phyloP scores from a whole-genome alignment of 495 filamentous ascomycete genomes.

The Xylaria scruposa region DNA sequence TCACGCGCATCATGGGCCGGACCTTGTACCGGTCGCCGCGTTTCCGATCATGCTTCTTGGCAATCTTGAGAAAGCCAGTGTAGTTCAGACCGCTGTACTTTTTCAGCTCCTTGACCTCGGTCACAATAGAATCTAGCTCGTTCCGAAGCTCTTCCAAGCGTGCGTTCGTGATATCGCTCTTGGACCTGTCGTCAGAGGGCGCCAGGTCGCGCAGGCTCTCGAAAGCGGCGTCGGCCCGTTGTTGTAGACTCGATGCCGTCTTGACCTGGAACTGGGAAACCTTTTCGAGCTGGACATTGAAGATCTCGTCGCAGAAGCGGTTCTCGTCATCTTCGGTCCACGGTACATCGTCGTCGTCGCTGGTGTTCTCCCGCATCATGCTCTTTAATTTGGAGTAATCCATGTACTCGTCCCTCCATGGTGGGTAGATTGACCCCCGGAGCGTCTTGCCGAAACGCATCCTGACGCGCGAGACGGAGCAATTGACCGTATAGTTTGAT shows the following conservation, averaged over 20 bases:
- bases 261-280: constrained; percentile 87
- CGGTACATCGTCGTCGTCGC: constrained; percentile 60
- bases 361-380: constrained; percentile 77
- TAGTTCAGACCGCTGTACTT: constrained; percentile 97
- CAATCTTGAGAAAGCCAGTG: constrained; percentile 95
- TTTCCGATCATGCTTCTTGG: constrained; percentile 97
- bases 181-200: constrained; percentile 44
- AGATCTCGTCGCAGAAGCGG: constrained; percentile 88
- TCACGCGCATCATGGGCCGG: constrained; percentile 86
- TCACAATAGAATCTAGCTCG: constrained; percentile 85
- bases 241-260: constrained; percentile 72
- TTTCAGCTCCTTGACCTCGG: constrained; percentile 90
- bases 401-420: constrained; percentile 93
- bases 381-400: constrained; percentile 93
- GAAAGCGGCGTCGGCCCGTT: constrained; percentile 67
- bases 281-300: constrained; percentile 95
- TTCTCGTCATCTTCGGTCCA: constrained; percentile 99
- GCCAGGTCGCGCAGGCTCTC: constrained; percentile 66
- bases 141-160: constrained; percentile 70
- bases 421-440: constrained; percentile 75
- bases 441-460: constrained; percentile 97
- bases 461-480: constrained; percentile 29
- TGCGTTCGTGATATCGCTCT: constrained; percentile 55
- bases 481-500: neutral
- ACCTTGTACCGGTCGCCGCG: constrained; percentile 82